These are phyloP conservation scores for Taphrina flavorubra DNA, from an alignment of 1,139 yeast genomes.

Conservation along the genomic window DNA sequence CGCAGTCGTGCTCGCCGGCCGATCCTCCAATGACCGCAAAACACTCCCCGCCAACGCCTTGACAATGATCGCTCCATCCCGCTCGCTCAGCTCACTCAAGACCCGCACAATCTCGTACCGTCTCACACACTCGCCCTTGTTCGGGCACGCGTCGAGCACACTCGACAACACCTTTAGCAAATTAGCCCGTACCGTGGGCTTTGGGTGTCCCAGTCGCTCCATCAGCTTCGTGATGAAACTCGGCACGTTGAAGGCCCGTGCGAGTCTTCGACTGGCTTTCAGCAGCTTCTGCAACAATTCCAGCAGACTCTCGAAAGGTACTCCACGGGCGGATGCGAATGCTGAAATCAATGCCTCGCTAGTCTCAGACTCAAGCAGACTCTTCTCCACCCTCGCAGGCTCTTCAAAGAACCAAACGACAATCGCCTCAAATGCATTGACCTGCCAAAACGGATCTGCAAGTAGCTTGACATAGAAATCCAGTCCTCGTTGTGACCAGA, in stretches of 20 bases:
- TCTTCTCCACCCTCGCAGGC: slow-evolving; percentile 48
- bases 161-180: slow-evolving; percentile 46
- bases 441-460: slow-evolving; percentile 71
- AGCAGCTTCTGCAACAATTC: slow-evolving; percentile 47
- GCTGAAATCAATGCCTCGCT: slow-evolving; percentile 46
- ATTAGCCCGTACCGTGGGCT: slow-evolving; percentile 47
- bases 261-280: slow-evolving; percentile 46
- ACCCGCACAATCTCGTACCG: slow-evolving; percentile 40
- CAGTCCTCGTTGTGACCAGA: slow-evolving; percentile 57
- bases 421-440: slow-evolving; percentile 68
- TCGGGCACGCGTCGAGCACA: slow-evolving; percentile 43
- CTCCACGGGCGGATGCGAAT: slow-evolving; percentile 46
- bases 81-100: slow-evolving; percentile 34
- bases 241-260: slow-evolving; percentile 44
- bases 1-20: not conserved
- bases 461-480: slow-evolving; percentile 59
- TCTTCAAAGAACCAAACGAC: slow-evolving; percentile 52
- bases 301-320: slow-evolving; percentile 47
- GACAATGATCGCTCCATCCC: slow-evolving; percentile 45
- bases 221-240: slow-evolving; percentile 44
- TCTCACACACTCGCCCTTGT: slow-evolving; percentile 10
- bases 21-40: slow-evolving; percentile 20
- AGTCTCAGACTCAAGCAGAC: slow-evolving; percentile 44
- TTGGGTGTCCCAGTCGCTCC: slow-evolving; percentile 45
- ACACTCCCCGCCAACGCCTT: slow-evolving; percentile 45